Conservation (phyloP, 805 yeast species). For the Candida endomychidarum region DNA sequence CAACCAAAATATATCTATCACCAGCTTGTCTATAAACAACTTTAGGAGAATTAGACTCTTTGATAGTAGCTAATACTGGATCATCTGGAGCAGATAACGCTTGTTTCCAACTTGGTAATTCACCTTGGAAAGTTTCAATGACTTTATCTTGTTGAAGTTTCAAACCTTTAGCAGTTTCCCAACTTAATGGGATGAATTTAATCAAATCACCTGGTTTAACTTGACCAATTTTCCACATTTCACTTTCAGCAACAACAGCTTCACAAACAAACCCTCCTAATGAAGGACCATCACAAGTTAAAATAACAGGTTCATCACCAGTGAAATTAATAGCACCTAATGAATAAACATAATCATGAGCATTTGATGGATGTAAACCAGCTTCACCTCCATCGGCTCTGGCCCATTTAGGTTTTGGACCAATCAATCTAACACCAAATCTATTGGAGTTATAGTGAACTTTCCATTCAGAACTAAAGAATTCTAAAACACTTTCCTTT, state of each 20-base stretch:
- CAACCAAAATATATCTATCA: conserved; percentile 87
- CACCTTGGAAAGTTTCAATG: conserved; percentile 47
- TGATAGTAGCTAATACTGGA: conserved; percentile 64
- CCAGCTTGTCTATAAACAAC: conserved; percentile 96
- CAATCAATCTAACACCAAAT: conserved; percentile 91
- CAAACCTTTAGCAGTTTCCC: conserved; percentile 64
- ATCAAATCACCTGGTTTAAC: conserved; percentile 91
- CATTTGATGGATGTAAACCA: conserved; percentile 97
- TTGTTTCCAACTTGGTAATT: conserved; percentile 29
- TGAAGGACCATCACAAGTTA: conserved; percentile 97
- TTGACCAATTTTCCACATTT: conserved; percentile 98
- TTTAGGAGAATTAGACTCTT: conserved; percentile 55
- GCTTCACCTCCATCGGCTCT: conserved; percentile 96
- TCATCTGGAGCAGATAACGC: conserved; percentile 45
- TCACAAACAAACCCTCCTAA: conserved; percentile 97
- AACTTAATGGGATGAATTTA: conserved; percentile 74
- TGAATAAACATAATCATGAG: conserved; percentile 96
- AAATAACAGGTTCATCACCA: conserved; percentile 97
- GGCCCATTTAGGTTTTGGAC: conserved; percentile 98
- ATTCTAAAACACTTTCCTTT: conserved; percentile 68
- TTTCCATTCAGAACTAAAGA: conserved; percentile 82
- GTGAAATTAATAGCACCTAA: conserved; percentile 96
- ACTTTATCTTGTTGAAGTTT: conserved; percentile 59
- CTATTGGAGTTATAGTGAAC: conserved; percentile 96
- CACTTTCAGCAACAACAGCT: conserved; percentile 93